Conservation (phyloP, 306 rosid genomes). For the Purshia tridentata region DNA sequence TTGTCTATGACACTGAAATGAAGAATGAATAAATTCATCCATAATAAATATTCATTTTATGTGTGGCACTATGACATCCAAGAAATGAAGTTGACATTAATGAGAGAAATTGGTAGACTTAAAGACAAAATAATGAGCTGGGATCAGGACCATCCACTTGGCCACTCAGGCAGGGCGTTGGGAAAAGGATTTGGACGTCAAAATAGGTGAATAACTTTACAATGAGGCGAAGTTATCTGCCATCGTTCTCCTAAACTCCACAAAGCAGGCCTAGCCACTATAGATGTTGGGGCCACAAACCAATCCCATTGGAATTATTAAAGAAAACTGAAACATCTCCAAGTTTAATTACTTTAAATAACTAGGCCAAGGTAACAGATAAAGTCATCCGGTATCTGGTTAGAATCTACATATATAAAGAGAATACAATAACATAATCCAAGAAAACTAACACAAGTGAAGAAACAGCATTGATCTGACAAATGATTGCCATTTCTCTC, state of each 20-base stretch:
- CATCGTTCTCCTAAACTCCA: background rate
- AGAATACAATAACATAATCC: constrained; percentile 20
- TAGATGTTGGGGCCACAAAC: background rate
- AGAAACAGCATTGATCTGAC: background rate
- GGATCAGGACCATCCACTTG: background rate
- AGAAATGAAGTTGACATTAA: too few species aligned
- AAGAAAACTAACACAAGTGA: constrained; percentile 15
- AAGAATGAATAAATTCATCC: too few species aligned
- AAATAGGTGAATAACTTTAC: too few species aligned
- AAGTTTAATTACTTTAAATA: constrained; percentile 17
- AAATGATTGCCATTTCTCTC: background rate
- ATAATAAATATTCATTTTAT: too few species aligned
- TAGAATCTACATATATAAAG: constrained; percentile 14
- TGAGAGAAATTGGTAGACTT: background rate
- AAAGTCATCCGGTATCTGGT: constrained; percentile 11
- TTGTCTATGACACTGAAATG: too few species aligned
- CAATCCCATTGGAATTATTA: constrained; percentile 1
- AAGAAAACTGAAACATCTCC: background rate
- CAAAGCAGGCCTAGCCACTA: background rate
- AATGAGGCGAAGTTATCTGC: background rate
- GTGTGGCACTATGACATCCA: background rate
- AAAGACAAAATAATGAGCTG: background rate
- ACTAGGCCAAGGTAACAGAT: constrained; percentile 15
- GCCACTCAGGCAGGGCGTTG: background rate
- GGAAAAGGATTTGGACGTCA: too few species aligned